These are phyloP conservation scores for Salix suchowensis DNA, from an alignment of 345 rosid species.

Conservation along the genomic window DNA sequence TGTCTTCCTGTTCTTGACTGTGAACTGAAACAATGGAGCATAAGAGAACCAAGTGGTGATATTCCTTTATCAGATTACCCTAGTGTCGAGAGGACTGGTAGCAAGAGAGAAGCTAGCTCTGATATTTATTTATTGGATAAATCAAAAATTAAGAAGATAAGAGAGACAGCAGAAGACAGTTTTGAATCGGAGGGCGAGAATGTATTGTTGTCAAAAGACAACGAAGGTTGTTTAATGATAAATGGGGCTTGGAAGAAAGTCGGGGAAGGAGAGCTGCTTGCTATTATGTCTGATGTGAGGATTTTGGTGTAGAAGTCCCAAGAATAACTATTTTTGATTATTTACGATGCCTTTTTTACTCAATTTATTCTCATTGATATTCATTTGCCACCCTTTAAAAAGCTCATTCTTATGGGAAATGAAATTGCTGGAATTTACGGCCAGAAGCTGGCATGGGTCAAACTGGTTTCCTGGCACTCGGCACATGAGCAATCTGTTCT, in stretches of 20 bases:
- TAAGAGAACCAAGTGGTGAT: slow-evolving; percentile 30
- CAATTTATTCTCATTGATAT: not conserved
- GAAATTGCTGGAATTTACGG: not conserved
- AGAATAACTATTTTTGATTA: not conserved
- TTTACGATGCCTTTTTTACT: not conserved
- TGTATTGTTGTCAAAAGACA: slow-evolving; percentile 10
- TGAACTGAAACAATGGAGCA: slow-evolving; percentile 18
- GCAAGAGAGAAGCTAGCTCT: slow-evolving; percentile 25
- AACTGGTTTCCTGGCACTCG: not conserved
- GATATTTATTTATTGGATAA: slow-evolving; percentile 14
- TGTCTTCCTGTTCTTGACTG: slow-evolving; percentile 55
- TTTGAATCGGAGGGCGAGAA: slow-evolving; percentile 10
- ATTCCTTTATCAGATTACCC: not conserved
- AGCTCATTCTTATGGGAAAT: not conserved
- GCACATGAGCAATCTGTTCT: not conserved
- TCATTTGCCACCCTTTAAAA: not conserved
- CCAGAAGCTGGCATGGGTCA: not conserved
- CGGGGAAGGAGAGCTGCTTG: slow-evolving; percentile 35
- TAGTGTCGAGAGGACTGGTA: not conserved
- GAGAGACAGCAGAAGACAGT: slow-evolving; percentile 23
- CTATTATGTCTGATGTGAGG: slow-evolving; percentile 39
- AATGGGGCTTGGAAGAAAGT: slow-evolving; percentile 56
- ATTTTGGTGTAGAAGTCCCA: slow-evolving; percentile 12
- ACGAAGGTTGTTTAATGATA: slow-evolving; percentile 41
- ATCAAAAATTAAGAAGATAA: slow-evolving; percentile 17